Percentiles rank a stretch among this genome's conserved stretches.
Conservation (phyloP, 2,329 filamentous ascomycete species). For the Pseudogymnoascus sp. region DNA sequence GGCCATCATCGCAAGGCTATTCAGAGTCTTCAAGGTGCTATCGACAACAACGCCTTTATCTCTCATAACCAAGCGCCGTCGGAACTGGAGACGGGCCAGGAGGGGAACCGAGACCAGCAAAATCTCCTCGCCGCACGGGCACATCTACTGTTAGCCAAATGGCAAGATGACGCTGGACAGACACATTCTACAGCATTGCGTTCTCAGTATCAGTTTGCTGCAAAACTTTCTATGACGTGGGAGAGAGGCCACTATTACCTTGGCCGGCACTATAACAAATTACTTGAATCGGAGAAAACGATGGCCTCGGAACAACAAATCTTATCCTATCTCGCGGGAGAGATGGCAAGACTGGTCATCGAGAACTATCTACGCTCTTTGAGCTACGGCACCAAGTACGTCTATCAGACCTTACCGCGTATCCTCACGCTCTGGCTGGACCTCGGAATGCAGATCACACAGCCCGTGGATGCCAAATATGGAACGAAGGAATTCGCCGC, state of each 20-base stretch:
- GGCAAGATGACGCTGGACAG: conserved; percentile 92
- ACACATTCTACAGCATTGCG: conserved; percentile 75
- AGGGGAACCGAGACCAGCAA: conserved; percentile 33
- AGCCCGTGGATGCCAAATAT: conserved; percentile 41
- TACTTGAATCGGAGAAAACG: conserved; percentile 79
- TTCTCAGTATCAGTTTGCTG: conserved; percentile 73
- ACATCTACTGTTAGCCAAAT: conserved; percentile 85
- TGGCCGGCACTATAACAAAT: conserved; percentile 93
- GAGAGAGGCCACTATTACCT: conserved; percentile 97
- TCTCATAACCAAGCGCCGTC: conserved; percentile 21
- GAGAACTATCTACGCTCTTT: conserved; percentile 88
- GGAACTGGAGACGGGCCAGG: not conserved
- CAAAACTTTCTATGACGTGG: conserved; percentile 65
- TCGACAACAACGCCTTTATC: conserved; percentile 70
- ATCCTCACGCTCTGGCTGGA: conserved; percentile 92
- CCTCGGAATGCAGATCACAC: conserved; percentile 67
- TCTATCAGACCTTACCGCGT: conserved; percentile 89
- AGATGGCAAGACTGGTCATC: conserved; percentile 79
- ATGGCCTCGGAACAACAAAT: conserved; percentile 70
- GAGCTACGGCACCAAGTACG: conserved; percentile 84
- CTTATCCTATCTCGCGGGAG: conserved; percentile 68
- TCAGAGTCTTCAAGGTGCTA: conserved; percentile 78
- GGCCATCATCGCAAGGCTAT: conserved; percentile 93
- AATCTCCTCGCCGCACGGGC: conserved; percentile 65
- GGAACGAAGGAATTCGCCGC: conserved; percentile 40